phyloP scores from a whole-genome alignment of 129 eudicot genomes.

The Ambrosia artemisiifolia region DNA sequence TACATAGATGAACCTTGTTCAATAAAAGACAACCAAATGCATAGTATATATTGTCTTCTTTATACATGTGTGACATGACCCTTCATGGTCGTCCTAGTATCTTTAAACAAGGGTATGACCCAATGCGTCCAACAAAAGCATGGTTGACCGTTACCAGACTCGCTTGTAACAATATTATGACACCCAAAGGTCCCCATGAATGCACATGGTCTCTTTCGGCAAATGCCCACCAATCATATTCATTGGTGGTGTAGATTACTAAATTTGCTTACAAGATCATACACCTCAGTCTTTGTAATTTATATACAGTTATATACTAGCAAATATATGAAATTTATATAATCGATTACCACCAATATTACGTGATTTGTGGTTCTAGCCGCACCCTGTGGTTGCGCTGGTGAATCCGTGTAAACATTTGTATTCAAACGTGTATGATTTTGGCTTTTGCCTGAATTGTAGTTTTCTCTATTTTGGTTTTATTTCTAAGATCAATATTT shows the following conservation, averaged over 20 bases:
- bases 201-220: background rate
- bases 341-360: background rate
- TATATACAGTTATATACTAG: background rate
- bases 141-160: slow-evolving; percentile 15
- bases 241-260: background rate
- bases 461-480: no score
- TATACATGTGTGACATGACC: slow-evolving; percentile 7
- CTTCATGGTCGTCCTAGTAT: slow-evolving; percentile 1
- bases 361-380: background rate
- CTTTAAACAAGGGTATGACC: background rate
- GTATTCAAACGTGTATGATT: background rate
- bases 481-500: no score
- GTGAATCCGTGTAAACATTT: background rate
- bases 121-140: background rate
- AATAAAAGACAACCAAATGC: slow-evolving; percentile 10
- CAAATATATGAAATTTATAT: background rate
- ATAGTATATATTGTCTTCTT: background rate
- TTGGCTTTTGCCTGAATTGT: no score
- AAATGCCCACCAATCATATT: slow-evolving; percentile 7
- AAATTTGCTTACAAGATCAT: no score
- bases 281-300: no score
- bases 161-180: background rate
- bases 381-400: background rate
- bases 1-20: slow-evolving; percentile 1
- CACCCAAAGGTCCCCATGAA: background rate